phyloP scores from a whole-genome alignment of 345 rosid species.

The Salix koriyanagi region DNA sequence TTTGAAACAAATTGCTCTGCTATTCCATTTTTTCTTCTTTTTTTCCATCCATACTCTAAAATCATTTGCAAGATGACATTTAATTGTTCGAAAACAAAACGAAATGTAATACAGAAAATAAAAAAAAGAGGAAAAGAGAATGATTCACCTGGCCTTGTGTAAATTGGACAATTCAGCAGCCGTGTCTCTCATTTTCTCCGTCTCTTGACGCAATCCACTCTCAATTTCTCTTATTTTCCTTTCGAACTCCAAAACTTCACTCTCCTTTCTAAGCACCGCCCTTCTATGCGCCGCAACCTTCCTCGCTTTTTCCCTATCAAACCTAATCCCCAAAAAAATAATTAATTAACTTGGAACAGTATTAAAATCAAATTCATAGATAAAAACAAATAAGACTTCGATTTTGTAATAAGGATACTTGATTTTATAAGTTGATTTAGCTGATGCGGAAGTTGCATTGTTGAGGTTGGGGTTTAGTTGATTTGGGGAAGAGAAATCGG shows the following conservation, averaged over 20 bases:
- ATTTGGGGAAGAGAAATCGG: constrained; percentile 37
- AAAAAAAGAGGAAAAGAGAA: neutral
- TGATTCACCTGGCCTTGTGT: constrained; percentile 58
- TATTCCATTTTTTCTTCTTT: too few species aligned
- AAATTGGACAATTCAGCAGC: constrained; percentile 45
- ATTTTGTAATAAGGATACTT: constrained; percentile 28
- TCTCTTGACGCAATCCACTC: constrained; percentile 41
- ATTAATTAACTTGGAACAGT: neutral
- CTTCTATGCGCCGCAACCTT: constrained; percentile 50
- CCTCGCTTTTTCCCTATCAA: constrained; percentile 64
- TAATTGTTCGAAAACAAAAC: neutral
- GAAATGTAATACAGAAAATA: neutral
- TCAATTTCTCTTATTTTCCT: constrained; percentile 54
- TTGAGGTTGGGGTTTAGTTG: constrained; percentile 8
- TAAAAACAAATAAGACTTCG: neutral
- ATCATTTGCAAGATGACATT: neutral
- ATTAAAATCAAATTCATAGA: neutral
- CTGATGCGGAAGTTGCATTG: constrained; percentile 3
- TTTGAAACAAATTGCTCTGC: too few species aligned
- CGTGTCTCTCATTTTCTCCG: constrained; percentile 38
- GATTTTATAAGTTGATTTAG: constrained; percentile 46
- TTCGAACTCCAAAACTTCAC: constrained; percentile 50
- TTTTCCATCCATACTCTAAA: too few species aligned
- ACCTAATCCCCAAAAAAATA: constrained; percentile 32
- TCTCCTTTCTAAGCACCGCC: constrained; percentile 67